phyloP scores from a whole-genome alignment of 1,284 basidiomycete species.

The Dichomitus squalens region DNA sequence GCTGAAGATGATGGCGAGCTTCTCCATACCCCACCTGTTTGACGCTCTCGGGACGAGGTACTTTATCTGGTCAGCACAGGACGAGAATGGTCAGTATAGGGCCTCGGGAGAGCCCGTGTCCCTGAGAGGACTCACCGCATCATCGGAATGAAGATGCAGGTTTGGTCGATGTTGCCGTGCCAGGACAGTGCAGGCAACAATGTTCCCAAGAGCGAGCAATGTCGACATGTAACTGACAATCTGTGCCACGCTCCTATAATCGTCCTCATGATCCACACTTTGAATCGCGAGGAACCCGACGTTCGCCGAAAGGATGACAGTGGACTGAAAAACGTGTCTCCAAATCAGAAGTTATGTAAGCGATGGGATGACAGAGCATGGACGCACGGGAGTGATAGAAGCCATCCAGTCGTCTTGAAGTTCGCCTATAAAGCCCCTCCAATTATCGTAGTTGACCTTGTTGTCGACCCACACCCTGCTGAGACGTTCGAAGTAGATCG shows the following conservation, averaged over 20 bases:
- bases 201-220: constrained; percentile 29
- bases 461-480: constrained; percentile 29
- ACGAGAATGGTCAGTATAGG: too few relatives aligned
- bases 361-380: background rate
- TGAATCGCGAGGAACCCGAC: constrained; percentile 43
- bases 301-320: constrained; percentile 44
- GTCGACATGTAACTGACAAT: constrained; percentile 32
- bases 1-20: constrained; percentile 29
- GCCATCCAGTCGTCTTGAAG: constrained; percentile 31
- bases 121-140: constrained; percentile 18
- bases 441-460: constrained; percentile 27
- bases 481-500: constrained; percentile 26
- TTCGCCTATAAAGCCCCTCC: constrained; percentile 27
- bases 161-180: constrained; percentile 23
- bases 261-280: constrained; percentile 29
- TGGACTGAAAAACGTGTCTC: constrained; percentile 31
- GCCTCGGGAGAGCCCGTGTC: background rate
- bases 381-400: constrained; percentile 32
- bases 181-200: constrained; percentile 28
- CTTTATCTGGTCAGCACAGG: constrained; percentile 2
- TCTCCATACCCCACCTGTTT: constrained; percentile 15
- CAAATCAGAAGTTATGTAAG: too few relatives aligned
- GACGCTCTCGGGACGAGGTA: constrained; percentile 21
- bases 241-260: constrained; percentile 25
- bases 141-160: constrained; percentile 7